phyloP scores from a whole-genome alignment of 1,284 basidiomycete species.

The Ustilago esculenta region DNA sequence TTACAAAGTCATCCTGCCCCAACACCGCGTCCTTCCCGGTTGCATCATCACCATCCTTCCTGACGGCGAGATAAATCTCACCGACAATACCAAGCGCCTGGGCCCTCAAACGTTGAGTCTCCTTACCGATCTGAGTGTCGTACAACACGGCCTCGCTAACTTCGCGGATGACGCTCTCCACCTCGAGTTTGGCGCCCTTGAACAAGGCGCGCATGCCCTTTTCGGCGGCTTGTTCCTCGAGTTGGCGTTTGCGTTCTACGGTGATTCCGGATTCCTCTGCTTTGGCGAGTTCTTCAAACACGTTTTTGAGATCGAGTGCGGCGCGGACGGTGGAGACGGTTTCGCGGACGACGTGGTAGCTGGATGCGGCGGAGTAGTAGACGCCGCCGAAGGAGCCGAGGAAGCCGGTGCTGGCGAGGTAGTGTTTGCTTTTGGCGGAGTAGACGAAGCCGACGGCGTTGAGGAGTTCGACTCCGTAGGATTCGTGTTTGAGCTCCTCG shows the following conservation, averaged over 20 bases:
- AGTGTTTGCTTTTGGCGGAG: slow-evolving; percentile 68
- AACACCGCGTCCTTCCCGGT: neutral
- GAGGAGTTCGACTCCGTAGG: slow-evolving; percentile 90
- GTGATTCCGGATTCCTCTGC: slow-evolving; percentile 84
- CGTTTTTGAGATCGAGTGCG: slow-evolving; percentile 76
- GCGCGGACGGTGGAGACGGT: slow-evolving; percentile 64
- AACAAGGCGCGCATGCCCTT: slow-evolving; percentile 71
- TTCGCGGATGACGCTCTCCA: slow-evolving; percentile 91
- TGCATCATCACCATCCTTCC: slow-evolving; percentile 25
- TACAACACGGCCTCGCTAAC: slow-evolving; percentile 86
- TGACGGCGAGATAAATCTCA: slow-evolving; percentile 50
- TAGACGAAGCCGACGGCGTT: slow-evolving; percentile 93
- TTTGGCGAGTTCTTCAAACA: slow-evolving; percentile 85
- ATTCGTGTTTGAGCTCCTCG: slow-evolving; percentile 74
- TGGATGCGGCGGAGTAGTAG: slow-evolving; percentile 54
- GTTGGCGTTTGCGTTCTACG: slow-evolving; percentile 84
- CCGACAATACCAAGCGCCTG: slow-evolving; percentile 59
- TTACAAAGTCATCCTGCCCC: slow-evolving; percentile 47
- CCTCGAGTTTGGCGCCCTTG: slow-evolving; percentile 87
- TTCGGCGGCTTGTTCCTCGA: slow-evolving; percentile 96
- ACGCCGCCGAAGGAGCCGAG: slow-evolving; percentile 56
- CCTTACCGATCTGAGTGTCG: slow-evolving; percentile 66
- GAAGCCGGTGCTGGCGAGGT: slow-evolving; percentile 58
- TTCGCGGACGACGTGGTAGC: slow-evolving; percentile 62
- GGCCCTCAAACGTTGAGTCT: slow-evolving; percentile 62